phyloP scores from a whole-genome alignment of 106 monocot species.

The Apostasia ramifera region DNA sequence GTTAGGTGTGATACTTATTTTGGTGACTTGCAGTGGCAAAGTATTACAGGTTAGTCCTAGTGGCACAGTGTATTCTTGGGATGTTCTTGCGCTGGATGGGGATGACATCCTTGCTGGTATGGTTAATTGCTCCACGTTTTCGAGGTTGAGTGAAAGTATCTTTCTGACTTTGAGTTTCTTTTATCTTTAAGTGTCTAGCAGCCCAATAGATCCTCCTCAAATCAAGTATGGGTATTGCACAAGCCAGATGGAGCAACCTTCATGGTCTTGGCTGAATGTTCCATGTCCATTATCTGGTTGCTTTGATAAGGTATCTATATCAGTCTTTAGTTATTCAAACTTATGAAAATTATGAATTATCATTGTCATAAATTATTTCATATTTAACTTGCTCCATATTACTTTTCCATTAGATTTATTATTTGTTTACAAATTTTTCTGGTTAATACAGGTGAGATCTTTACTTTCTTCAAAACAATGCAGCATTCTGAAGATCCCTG shows the following conservation, averaged over 20 bases:
- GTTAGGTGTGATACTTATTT: conserved; percentile 1
- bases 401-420: too few species aligned
- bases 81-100: conserved; percentile 73
- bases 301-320: conserved; percentile 59
- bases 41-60: conserved; percentile 54
- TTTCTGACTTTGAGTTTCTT: conserved; percentile 12
- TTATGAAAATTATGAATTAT: background rate
- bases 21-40: conserved; percentile 41
- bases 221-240: conserved; percentile 63
- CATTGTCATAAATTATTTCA: background rate
- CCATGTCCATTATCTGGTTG: conserved; percentile 38
- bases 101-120: conserved; percentile 90
- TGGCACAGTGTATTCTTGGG: conserved; percentile 70
- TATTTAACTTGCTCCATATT: too few species aligned
- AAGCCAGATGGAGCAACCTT: conserved; percentile 10
- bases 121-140: background rate
- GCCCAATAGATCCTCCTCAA: conserved; percentile 80
- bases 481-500: conserved; percentile 72
- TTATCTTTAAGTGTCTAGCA: conserved; percentile 61
- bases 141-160: background rate
- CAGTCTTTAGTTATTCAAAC: background rate
- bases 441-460: conserved; percentile 35
- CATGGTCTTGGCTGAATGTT: conserved; percentile 72
- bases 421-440: too few species aligned
- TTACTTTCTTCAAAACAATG: conserved; percentile 59